Percentiles rank a stretch among this genome's conserved stretches.
Conservation (phyloP, 495 filamentous ascomycete genomes). For the Arthonia radiata region DNA sequence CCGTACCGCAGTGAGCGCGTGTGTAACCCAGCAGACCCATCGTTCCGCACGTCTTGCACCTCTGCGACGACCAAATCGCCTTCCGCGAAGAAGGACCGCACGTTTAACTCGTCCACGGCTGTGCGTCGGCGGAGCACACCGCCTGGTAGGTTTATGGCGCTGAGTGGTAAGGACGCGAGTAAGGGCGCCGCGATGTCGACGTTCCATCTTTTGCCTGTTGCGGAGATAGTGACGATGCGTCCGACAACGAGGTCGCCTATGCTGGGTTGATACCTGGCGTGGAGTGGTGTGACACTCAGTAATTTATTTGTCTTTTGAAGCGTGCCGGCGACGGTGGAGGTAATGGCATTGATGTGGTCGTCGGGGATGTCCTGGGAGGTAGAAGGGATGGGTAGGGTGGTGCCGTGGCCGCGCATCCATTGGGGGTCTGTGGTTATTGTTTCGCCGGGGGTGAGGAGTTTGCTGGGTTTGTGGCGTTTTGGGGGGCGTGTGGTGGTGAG, state of each 20-base stretch:
- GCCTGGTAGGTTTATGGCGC: constrained; percentile 79
- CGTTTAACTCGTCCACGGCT: constrained; percentile 83
- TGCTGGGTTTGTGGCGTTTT: constrained; percentile 18
- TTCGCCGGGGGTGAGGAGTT: constrained; percentile 74
- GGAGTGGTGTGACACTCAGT: constrained; percentile 64
- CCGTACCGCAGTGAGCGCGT: constrained; percentile 80
- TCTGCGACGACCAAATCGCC: constrained; percentile 78
- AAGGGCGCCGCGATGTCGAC: constrained; percentile 74
- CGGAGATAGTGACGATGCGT: constrained; percentile 43
- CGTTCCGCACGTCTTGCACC: constrained; percentile 59
- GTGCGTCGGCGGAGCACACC: constrained; percentile 79
- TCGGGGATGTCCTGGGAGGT: no score
- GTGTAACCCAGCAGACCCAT: constrained; percentile 67
- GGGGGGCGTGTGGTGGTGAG: constrained; percentile 13
- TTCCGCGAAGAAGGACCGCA: constrained; percentile 76
- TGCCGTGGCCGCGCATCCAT: constrained; percentile 45
- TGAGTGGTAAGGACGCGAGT: constrained; percentile 58
- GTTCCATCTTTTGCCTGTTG: constrained; percentile 49
- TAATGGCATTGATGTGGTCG: no score
- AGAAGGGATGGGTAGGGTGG: constrained; percentile 29
- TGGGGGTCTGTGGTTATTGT: constrained; percentile 72
- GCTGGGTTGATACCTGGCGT: constrained; percentile 83
- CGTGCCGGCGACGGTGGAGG: constrained; percentile 67
- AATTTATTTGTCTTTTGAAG: constrained; percentile 86
- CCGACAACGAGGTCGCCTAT: constrained; percentile 91